These are phyloP conservation scores for Verbena officinalis DNA, from an alignment of 257 asterid genomes.

Conservation along the genomic window DNA sequence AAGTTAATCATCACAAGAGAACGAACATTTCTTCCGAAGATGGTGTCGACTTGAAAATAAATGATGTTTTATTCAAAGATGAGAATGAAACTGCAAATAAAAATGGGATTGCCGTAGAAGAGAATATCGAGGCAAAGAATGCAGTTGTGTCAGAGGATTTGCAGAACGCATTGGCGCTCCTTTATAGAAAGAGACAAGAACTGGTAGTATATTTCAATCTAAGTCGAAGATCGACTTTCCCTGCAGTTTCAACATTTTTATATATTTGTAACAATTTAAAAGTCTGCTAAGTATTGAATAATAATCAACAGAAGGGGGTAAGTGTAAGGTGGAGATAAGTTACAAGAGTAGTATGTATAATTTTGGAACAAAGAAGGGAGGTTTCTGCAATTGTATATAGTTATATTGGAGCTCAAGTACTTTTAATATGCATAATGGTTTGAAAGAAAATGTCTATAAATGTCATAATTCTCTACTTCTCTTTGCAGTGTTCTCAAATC, in stretches of 20 bases:
- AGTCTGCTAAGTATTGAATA: no score
- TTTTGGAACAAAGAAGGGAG: no score
- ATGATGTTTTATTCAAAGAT: slow-evolving; percentile 9
- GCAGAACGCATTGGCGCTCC: slow-evolving; percentile 50
- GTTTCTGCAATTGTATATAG: no score
- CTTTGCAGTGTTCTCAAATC: slow-evolving; percentile 35
- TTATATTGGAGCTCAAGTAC: not conserved
- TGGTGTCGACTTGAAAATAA: slow-evolving; percentile 21
- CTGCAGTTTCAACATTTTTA: not conserved
- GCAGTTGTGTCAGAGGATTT: slow-evolving; percentile 34
- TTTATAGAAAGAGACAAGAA: slow-evolving; percentile 40
- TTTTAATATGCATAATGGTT: not conserved
- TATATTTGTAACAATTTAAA: no score
- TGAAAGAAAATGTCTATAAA: not conserved
- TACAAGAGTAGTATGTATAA: no score
- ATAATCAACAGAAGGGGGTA: no score
- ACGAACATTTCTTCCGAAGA: slow-evolving; percentile 26
- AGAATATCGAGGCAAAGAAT: slow-evolving; percentile 26
- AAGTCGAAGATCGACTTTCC: not conserved
- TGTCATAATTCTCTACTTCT: slow-evolving; percentile 3
- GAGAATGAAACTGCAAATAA: slow-evolving; percentile 26
- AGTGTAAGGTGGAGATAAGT: no score
- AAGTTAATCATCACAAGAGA: slow-evolving; percentile 35
- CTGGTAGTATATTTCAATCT: slow-evolving; percentile 46
- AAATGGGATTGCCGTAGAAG: slow-evolving; percentile 23